Evolutionary conservation across 106 monocot genomes (phyloP).

Genomic region (Posidonia australis): DNA sequence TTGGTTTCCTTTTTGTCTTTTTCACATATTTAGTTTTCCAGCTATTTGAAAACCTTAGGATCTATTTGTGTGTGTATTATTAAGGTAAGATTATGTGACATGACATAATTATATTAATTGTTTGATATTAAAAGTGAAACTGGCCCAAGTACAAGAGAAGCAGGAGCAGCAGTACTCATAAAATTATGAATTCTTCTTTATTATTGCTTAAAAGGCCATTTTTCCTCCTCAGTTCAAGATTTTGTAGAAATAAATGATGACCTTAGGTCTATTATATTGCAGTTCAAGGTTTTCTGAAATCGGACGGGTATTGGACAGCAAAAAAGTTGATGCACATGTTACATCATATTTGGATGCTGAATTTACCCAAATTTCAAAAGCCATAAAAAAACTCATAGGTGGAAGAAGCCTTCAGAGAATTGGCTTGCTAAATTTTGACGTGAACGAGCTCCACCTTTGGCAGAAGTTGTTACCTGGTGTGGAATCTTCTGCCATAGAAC

Average conservation of each 20-base stretch:
- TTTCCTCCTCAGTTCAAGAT: too few species aligned
- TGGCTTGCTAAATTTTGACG: slow-evolving; percentile 64
- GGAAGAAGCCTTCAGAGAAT: slow-evolving; percentile 19
- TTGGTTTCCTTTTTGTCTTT: too few species aligned
- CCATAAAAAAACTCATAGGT: slow-evolving; percentile 10
- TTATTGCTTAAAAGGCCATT: background rate
- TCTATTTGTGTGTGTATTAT: too few species aligned
- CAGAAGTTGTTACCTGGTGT: slow-evolving; percentile 29
- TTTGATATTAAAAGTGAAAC: too few species aligned
- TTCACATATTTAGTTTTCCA: too few species aligned
- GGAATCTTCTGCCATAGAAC: slow-evolving; percentile 14
- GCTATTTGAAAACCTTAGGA: too few species aligned
- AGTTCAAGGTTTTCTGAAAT: slow-evolving; percentile 36
- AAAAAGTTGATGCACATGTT: slow-evolving; percentile 39
- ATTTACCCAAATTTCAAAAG: slow-evolving; percentile 38
- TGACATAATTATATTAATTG: too few species aligned
- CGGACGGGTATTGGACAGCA: slow-evolving; percentile 35
- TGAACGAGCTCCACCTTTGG: slow-evolving; percentile 50
- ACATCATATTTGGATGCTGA: slow-evolving; percentile 36
- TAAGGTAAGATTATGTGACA: too few species aligned
- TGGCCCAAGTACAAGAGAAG: too few species aligned
- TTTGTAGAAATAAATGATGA: too few species aligned
- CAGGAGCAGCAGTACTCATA: background rate
- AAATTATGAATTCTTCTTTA: background rate
- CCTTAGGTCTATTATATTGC: background rate